Conservation (phyloP, 441 rosid genomes). For the Hura crepitans region DNA sequence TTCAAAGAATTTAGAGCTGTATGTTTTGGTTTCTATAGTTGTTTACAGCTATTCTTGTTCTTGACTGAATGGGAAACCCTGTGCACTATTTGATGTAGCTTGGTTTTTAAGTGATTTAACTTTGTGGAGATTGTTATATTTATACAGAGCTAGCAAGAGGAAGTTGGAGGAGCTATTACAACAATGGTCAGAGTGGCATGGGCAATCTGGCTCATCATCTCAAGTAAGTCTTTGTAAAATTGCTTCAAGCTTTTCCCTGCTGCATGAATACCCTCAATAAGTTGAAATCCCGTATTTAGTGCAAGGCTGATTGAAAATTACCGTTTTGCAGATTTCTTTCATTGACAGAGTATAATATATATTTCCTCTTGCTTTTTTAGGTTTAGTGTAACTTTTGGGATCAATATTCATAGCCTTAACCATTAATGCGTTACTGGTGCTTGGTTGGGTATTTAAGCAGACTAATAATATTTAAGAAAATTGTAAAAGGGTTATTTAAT, state of each 20-base stretch:
- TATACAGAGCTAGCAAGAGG: slow-evolving; percentile 71
- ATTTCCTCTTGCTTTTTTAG: neutral
- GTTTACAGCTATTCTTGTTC: slow-evolving; percentile 10
- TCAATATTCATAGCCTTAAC: neutral
- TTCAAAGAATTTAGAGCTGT: slow-evolving; percentile 17
- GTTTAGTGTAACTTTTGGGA: neutral
- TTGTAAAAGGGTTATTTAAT: neutral
- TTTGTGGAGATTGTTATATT: slow-evolving; percentile 15
- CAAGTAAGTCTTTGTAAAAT: slow-evolving; percentile 39
- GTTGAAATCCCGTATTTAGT: neutral
- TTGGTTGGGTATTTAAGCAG: neutral
- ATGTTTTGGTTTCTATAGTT: slow-evolving; percentile 15
- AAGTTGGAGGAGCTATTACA: slow-evolving; percentile 76
- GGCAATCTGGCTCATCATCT: slow-evolving; percentile 44
- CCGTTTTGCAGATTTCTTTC: neutral
- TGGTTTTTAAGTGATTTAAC: slow-evolving; percentile 18
- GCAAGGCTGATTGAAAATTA: neutral
- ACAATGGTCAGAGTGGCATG: slow-evolving; percentile 96
- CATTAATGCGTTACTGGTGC: neutral
- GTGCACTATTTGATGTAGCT: slow-evolving; percentile 5
- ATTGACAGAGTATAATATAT: neutral
- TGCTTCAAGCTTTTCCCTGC: neutral
- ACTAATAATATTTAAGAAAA: neutral
- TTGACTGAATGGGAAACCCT: slow-evolving; percentile 5
- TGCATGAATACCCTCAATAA: neutral